These are phyloP conservation scores for Strobilomyces dryophilus DNA, from an alignment of 768 basidiomycete genomes.

Conservation along the genomic window DNA sequence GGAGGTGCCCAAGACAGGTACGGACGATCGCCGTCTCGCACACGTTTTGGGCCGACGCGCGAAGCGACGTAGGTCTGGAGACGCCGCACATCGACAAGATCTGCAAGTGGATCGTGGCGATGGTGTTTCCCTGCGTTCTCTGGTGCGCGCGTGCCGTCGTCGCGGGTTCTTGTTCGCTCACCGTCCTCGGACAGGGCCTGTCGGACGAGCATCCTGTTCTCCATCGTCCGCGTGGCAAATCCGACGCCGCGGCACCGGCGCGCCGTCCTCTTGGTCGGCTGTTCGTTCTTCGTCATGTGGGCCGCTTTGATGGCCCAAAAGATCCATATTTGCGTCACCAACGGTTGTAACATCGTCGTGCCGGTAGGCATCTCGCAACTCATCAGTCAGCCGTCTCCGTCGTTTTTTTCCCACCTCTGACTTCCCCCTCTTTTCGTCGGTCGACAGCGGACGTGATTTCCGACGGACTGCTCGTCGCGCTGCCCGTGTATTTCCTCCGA, in stretches of 20 bases:
- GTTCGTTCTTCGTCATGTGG: slow-evolving; percentile 25
- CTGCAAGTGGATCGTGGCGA: slow-evolving; percentile 8
- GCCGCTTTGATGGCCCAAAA: slow-evolving; percentile 15
- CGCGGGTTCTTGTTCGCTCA: background rate
- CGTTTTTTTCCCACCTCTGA: background rate
- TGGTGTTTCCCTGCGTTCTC: slow-evolving; percentile 16
- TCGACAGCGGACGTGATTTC: slow-evolving; percentile 20
- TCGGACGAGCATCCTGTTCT: slow-evolving; percentile 23
- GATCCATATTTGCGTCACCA: slow-evolving; percentile 1
- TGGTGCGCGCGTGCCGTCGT: slow-evolving; percentile 14
- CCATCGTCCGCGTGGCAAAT: slow-evolving; percentile 17
- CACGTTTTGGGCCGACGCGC: background rate
- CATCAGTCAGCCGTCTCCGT: slow-evolving; percentile 14
- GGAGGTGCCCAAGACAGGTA: background rate
- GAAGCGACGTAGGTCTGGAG: background rate
- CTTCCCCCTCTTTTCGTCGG: background rate
- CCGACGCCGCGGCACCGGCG: slow-evolving; percentile 8
- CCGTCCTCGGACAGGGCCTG: slow-evolving; percentile 14
- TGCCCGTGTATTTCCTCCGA: slow-evolving; percentile 15
- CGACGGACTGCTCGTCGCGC: slow-evolving; percentile 14
- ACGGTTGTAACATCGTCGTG: background rate
- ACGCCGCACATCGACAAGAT: background rate
- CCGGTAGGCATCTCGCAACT: slow-evolving; percentile 16
- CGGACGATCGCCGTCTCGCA: background rate
- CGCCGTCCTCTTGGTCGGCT: slow-evolving; percentile 3